Percentiles rank a stretch among this genome's conserved stretches.
These are phyloP conservation scores for Radiomyces spectabilis DNA, from an alignment of 192 early-diverging fungal genomes.

Conservation along the genomic window DNA sequence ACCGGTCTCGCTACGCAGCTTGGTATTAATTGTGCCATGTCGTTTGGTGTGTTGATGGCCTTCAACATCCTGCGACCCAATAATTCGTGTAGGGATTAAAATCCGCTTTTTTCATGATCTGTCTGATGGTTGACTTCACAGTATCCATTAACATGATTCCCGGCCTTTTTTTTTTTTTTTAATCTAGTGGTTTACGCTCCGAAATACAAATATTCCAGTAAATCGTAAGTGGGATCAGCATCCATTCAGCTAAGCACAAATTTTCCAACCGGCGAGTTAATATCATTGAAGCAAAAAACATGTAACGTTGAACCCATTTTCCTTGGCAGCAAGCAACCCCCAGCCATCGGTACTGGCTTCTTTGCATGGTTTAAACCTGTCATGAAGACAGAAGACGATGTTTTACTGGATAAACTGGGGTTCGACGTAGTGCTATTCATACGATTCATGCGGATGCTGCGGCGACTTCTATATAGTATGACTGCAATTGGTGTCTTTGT, in stretches of 20 bases:
- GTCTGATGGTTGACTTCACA: not conserved
- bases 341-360: constrained; percentile 52
- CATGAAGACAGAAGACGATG: constrained; percentile 47
- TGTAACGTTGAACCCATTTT: not conserved
- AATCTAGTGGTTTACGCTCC: constrained; percentile 39
- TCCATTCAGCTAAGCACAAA: too few relatives aligned
- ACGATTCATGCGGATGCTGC: constrained; percentile 53
- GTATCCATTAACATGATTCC: constrained; percentile 6
- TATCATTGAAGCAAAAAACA: too few relatives aligned
- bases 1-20: constrained; percentile 52
- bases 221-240: constrained; percentile 32
- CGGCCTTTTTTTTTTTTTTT: not conserved
- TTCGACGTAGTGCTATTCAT: constrained; percentile 68
- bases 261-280: too few relatives aligned
- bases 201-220: constrained; percentile 29
- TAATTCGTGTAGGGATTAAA: constrained; percentile 54
- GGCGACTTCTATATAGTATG: constrained; percentile 48
- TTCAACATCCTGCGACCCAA: constrained; percentile 53
- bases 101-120: constrained; percentile 29
- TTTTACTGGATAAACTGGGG: constrained; percentile 55
- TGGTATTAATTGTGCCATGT: constrained; percentile 48
- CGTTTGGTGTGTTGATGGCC: constrained; percentile 41
- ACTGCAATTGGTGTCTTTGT: constrained; percentile 49
- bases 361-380: constrained; percentile 60
- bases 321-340: constrained; percentile 43